Base-by-base conservation (phyloP, 257 asterid genomes). In the Plectranthus barbatus region DNA sequence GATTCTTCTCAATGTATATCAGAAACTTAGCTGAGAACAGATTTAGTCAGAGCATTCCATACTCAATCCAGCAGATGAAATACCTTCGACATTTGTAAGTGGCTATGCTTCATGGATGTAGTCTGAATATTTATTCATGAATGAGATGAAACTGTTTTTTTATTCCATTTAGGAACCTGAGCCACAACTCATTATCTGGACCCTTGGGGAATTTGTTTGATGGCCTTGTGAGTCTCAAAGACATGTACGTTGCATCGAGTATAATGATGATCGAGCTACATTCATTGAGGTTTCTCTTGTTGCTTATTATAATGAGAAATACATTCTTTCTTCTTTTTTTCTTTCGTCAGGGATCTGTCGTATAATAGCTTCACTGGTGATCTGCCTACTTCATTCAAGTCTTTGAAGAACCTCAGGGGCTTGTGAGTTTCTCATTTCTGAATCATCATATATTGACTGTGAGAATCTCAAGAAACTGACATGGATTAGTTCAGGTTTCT, bases 311-410 rank as follows among this genome's bases (percentile, higher is more conserved):
- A 40, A 56, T 73, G 60, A 66, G 9, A 59, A 55, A 29, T 39
- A 56, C 14, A 41, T 45, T 64, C 42, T 15, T 75, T n/a, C n/a
- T n/a, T n/a, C n/a, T n/a, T n/a, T n/a, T n/a, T n/a, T n/a, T n/a
- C n/a, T n/a, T 62, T 24, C 73, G 70, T 50, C 81, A 89, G 99
- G 95, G 96, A 89, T 73, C 69, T 92, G 71, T 92, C 99, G 15
- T 81, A 71, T 84, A 92, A 92, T 69, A 79, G 64, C 77, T 81
- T 89, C 79, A 81, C 77, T 5, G 97, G 99, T 58, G 99, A 92
- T 74, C 86, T 92, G 48, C 99, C 99, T 4, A 62, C 74, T 62
- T 89, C 97, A n/a, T 81, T 92, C 79, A 76, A 66, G 72, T 48
- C 71, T 44, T 61, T 88, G 81, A 66, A 57, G 65, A 84, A 77